Conservation (phyloP, 768 basidiomycete species). For the Mycena sanguinolenta region DNA sequence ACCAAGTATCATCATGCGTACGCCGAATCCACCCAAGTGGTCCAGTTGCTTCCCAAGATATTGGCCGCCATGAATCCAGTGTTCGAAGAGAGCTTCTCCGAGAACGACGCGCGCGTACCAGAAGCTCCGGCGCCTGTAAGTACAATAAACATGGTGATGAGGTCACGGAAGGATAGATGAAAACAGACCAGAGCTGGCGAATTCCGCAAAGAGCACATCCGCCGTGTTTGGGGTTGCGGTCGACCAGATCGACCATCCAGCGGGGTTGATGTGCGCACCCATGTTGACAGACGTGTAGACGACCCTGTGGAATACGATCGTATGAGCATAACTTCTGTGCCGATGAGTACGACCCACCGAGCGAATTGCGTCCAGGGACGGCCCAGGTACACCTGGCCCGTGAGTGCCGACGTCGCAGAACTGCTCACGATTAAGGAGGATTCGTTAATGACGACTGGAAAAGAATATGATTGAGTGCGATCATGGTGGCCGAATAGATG, state of each 20-base stretch:
- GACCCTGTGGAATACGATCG: constrained; percentile 33
- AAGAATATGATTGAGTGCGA: too few species aligned
- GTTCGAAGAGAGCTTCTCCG: constrained; percentile 38
- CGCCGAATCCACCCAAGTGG: constrained; percentile 42
- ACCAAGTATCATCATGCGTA: constrained; percentile 28
- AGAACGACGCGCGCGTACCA: constrained; percentile 44
- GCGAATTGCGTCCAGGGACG: constrained; percentile 44
- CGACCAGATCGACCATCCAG: constrained; percentile 45
- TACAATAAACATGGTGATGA: not conserved
- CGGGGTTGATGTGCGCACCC: constrained; percentile 41
- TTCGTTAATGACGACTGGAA: constrained; percentile 40
- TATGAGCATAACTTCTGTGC: not conserved
- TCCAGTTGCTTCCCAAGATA: constrained; percentile 42
- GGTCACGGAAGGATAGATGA: too few species aligned
- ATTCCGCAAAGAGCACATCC: constrained; percentile 45
- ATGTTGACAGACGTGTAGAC: constrained; percentile 41
- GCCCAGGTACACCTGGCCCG: constrained; percentile 42
- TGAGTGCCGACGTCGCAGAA: constrained; percentile 36
- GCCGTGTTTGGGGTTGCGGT: constrained; percentile 44
- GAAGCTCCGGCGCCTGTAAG: constrained; percentile 40
- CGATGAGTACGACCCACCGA: constrained; percentile 1
- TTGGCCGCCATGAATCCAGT: constrained; percentile 38
- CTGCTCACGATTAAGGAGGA: constrained; percentile 38
- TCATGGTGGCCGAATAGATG: too few species aligned
- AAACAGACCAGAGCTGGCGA: constrained; percentile 37